Evolutionary conservation across 352 stramenopile species (phyloP), one percentile per base, ranked within the genome.

Genomic region (Phytophthora chlamydospora): DNA sequence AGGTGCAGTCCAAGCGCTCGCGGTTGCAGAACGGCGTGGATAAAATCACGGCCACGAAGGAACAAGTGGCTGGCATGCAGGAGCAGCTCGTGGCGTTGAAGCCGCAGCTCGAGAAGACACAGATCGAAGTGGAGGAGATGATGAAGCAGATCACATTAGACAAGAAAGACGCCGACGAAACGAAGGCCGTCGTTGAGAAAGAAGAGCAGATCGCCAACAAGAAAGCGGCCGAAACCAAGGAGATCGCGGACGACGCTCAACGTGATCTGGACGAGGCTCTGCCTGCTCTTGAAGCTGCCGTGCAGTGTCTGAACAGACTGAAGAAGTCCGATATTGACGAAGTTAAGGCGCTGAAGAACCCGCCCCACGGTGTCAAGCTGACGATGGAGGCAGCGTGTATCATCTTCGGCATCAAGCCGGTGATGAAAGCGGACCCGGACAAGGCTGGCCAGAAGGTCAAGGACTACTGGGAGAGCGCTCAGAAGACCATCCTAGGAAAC

Each of bases 251-350:
- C 40, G 91, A 97, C 47, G 93, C 93, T 0, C 91, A 98, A 65
- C 83, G 88, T 2, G 94, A 98, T 66, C 57, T 98, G 34, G 94
- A 97, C 45, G 91, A 98, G 62, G 93, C 94, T 0, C 66, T 98
- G 6, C 94, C 94, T 0, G 94, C 94, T 1, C 76, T 98, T 1
- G 93, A 97, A 47, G 89, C 90, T 0, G 93, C 94, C 4, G 91
- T 97, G 1, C 88, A 97, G 66, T 98, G 90, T 69, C 69, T 98
- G 6, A 97, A 97, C 39, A 69, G 67, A 13, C 68, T 98, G 6
- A 98, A 98, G 50, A 98, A 98, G 53, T 88, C 84, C 7, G 92
- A 97, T 78, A 98, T 98, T 52, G 92, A 97, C 54, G 94, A 98
- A 68, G 87, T 97, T 0, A 96, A 97, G 33, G 83, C 87, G 0